Conservation (phyloP, 768 basidiomycete species). For the Rickenella mellea region DNA sequence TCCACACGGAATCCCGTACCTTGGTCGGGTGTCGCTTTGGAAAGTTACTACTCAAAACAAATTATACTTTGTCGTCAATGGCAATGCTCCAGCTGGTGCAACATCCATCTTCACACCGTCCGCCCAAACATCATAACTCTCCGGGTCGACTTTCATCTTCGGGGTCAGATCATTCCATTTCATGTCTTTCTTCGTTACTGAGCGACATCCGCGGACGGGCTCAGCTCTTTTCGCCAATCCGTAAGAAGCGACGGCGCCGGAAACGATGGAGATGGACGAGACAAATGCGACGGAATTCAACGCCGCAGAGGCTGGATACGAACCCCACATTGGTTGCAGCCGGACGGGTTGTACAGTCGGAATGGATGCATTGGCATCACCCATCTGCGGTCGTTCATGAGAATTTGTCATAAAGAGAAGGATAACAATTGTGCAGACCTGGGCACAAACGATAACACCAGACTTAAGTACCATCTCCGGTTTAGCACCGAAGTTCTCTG, state of each 20-base stretch:
- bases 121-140: slow-evolving; percentile 80
- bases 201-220: slow-evolving; percentile 69
- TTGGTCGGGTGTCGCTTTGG: too few species aligned
- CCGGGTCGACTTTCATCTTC: slow-evolving; percentile 83
- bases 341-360: slow-evolving; percentile 89
- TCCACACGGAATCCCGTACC: too few species aligned
- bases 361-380: slow-evolving; percentile 94
- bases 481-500: slow-evolving; percentile 84
- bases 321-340: slow-evolving; percentile 91
- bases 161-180: slow-evolving; percentile 85
- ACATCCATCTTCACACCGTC: slow-evolving; percentile 74
- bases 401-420: not conserved
- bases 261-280: slow-evolving; percentile 57
- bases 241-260: slow-evolving; percentile 54
- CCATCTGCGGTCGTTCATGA: slow-evolving; percentile 50
- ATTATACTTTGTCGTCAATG: slow-evolving; percentile 69
- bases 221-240: slow-evolving; percentile 61
- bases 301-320: slow-evolving; percentile 66
- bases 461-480: slow-evolving; percentile 95
- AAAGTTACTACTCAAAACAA: slow-evolving; percentile 65
- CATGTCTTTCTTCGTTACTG: slow-evolving; percentile 80
- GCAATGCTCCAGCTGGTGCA: slow-evolving; percentile 57
- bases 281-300: slow-evolving; percentile 84
- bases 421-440: slow-evolving; percentile 38
- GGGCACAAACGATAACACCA: slow-evolving; percentile 85